Percentiles rank a stretch among this genome's conserved stretches.
Evolutionary conservation across 2,329 filamentous ascomycete genomes (phyloP).

Genomic region (Trichoderma citrinoviride): DNA sequence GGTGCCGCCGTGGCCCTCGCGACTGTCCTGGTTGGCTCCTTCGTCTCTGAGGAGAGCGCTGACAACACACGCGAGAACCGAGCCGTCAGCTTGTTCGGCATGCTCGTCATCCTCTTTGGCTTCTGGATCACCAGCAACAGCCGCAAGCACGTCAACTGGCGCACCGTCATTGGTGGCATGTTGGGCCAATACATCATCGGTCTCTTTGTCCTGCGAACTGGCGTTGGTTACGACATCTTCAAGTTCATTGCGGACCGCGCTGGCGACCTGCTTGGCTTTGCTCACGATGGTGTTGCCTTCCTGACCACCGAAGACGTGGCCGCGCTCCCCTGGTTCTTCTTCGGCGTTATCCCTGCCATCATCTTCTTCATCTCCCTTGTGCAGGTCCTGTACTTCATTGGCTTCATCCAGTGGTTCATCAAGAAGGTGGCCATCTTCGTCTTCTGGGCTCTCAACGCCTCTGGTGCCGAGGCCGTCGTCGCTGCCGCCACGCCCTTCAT

Average conservation of each 20-base stretch:
- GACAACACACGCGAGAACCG: constrained; percentile 81
- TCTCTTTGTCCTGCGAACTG: constrained; percentile 80
- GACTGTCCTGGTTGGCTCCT: constrained; percentile 74
- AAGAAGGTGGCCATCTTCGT: constrained; percentile 85
- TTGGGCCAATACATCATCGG: constrained; percentile 83
- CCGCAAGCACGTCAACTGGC: constrained; percentile 64
- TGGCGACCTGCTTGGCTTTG: constrained; percentile 71
- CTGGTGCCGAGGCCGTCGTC: constrained; percentile 89
- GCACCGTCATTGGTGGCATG: constrained; percentile 85
- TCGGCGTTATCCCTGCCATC: constrained; percentile 80
- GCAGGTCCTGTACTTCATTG: constrained; percentile 78
- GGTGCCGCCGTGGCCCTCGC: constrained; percentile 64
- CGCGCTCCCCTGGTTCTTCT: constrained; percentile 64
- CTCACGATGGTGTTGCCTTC: constrained; percentile 70
- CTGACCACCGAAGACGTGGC: constrained; percentile 50
- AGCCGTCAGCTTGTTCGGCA: constrained; percentile 75
- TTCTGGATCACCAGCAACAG: constrained; percentile 72
- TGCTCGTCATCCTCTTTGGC: constrained; percentile 64
- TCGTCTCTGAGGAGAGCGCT: constrained; percentile 65
- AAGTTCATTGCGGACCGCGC: constrained; percentile 78
- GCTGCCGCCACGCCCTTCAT: constrained; percentile 92
- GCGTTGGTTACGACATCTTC: constrained; percentile 86
- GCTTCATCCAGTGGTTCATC: constrained; percentile 85
- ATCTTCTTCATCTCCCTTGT: constrained; percentile 96
- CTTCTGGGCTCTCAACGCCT: constrained; percentile 85